Conservation (phyloP, 306 rosid species). For the Sophora flavescens region DNA sequence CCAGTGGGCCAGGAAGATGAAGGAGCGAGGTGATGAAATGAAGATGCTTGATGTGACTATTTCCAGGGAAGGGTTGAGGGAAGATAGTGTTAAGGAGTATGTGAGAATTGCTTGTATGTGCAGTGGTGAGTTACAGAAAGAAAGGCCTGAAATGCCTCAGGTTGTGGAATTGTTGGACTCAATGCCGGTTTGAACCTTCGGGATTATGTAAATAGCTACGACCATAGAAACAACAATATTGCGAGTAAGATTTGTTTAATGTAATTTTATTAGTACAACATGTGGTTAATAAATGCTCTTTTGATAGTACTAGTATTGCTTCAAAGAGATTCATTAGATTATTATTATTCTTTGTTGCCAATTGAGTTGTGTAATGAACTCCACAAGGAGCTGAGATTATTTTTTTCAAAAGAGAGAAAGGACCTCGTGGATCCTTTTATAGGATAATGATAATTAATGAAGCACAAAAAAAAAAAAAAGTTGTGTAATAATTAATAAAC, state of each 20-base stretch:
- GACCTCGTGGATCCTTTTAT: too few relatives aligned
- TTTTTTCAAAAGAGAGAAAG: too few relatives aligned
- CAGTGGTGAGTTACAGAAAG: slow-evolving; percentile 51
- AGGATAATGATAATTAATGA: too few relatives aligned
- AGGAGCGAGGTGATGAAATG: slow-evolving; percentile 55
- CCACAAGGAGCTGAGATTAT: too few relatives aligned
- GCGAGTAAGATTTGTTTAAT: not conserved
- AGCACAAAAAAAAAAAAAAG: too few relatives aligned
- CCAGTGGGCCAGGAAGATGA: slow-evolving; percentile 75
- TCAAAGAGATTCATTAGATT: too few relatives aligned
- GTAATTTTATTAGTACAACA: not conserved
- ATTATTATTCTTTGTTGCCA: too few relatives aligned
- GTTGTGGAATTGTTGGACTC: slow-evolving; percentile 53
- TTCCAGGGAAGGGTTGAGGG: slow-evolving; percentile 55
- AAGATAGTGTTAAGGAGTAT: slow-evolving; percentile 63
- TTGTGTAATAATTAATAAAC: too few relatives aligned
- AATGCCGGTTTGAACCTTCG: slow-evolving; percentile 34
- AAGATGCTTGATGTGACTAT: slow-evolving; percentile 72
- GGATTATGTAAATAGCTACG: not conserved
- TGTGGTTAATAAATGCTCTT: not conserved
- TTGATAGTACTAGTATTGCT: too few relatives aligned
- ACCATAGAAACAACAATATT: too few relatives aligned
- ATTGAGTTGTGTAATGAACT: too few relatives aligned
- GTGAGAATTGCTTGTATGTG: slow-evolving; percentile 74
- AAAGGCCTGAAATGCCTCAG: slow-evolving; percentile 67